Percentiles rank a stretch among this genome's conserved stretches.
phyloP scores from a whole-genome alignment of 805 yeast species.

The Torulaspora quercuum region DNA sequence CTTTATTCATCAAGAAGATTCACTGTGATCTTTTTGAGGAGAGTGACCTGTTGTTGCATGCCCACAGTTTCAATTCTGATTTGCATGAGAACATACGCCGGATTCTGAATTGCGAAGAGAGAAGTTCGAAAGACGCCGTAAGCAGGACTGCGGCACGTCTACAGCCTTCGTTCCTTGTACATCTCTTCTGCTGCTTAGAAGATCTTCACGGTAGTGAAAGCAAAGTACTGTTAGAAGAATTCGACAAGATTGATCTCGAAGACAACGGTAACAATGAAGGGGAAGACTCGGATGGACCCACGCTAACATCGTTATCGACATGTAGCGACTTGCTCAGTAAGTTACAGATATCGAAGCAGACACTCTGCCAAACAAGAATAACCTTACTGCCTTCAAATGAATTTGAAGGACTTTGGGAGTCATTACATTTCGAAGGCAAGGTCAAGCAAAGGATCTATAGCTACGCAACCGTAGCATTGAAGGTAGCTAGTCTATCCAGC shows the following conservation, averaged over 20 bases:
- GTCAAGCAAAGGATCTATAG: conserved; percentile 35
- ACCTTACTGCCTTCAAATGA: conserved; percentile 32
- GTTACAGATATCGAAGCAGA: conserved; percentile 21
- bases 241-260: conserved; percentile 33
- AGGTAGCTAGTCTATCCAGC: conserved; percentile 21
- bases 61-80: conserved; percentile 1
- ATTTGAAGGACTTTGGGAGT: conserved; percentile 38
- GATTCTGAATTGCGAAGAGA: conserved; percentile 1
- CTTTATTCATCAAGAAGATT: conserved; percentile 26
- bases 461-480: conserved; percentile 36
- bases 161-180: conserved; percentile 5
- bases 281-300: conserved; percentile 18
- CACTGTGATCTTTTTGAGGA: conserved; percentile 17
- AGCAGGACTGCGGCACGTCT: not conserved
- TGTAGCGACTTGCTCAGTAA: conserved; percentile 5
- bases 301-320: conserved; percentile 7
- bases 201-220: conserved; percentile 9
- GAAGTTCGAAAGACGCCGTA: not conserved
- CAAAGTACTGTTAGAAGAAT: conserved; percentile 23
- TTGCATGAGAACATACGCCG: conserved; percentile 3
- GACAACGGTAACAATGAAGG: conserved; percentile 13
- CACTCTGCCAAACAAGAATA: conserved; percentile 18
- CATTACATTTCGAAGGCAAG: conserved; percentile 33
- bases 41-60: conserved; percentile 3
- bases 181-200: conserved; percentile 20